These are phyloP conservation scores for Solanum chilense DNA, from an alignment of 257 asterid species.

Conservation along the genomic window DNA sequence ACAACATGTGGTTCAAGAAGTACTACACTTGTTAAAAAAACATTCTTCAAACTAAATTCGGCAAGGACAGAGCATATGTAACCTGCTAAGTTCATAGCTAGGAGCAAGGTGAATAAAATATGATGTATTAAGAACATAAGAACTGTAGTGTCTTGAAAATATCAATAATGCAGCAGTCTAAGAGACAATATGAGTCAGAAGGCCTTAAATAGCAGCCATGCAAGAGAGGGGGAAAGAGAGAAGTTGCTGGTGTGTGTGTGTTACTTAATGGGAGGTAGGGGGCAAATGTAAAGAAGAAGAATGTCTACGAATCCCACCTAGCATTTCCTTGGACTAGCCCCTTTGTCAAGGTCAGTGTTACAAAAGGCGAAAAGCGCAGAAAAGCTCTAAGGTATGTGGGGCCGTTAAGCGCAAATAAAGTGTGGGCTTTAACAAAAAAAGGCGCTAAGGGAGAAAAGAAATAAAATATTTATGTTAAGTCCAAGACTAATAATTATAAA, in stretches of 20 bases:
- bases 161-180: not conserved
- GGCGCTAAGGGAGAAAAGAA: no score
- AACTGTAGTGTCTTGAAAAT: not conserved
- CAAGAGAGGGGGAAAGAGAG: not conserved
- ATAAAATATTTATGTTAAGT: no score
- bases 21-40: not conserved
- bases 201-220: not conserved
- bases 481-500: no score
- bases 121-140: not conserved
- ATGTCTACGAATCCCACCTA: not conserved
- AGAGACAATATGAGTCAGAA: not conserved
- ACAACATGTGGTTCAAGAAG: not conserved
- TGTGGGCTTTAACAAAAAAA: no score
- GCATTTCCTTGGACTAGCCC: not conserved
- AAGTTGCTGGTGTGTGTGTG: not conserved
- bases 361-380: no score
- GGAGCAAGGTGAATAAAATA: not conserved
- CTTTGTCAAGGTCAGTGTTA: not conserved
- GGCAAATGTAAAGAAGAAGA: not conserved
- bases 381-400: no score
- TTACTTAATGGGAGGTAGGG: not conserved
- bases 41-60: not conserved
- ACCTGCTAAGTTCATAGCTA: not conserved
- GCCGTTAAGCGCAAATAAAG: no score
- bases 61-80: not conserved